Percentiles rank a stretch among this genome's conserved stretches.
These are phyloP conservation scores for Capillidium rhysosporum DNA, from an alignment of 371 early-diverging fungal species.

Conservation along the genomic window DNA sequence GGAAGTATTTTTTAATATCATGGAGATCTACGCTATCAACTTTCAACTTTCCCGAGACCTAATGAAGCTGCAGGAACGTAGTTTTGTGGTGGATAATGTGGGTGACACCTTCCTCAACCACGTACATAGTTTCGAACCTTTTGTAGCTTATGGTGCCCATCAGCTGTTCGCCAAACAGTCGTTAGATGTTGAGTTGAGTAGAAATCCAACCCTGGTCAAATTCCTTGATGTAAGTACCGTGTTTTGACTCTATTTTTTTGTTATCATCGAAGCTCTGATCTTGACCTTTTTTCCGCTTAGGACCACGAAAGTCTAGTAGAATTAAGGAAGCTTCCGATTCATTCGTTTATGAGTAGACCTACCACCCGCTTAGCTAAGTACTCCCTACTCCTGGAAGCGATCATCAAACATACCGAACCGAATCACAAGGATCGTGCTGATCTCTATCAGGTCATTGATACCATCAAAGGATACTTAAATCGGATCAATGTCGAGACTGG, in stretches of 20 bases:
- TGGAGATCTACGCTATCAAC: constrained; percentile 48
- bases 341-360: constrained; percentile 66
- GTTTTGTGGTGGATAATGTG: constrained; percentile 46
- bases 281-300: constrained; percentile 16
- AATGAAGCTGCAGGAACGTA: constrained; percentile 42
- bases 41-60: constrained; percentile 37
- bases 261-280: neutral
- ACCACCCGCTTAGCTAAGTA: constrained; percentile 80
- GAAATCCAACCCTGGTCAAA: constrained; percentile 38
- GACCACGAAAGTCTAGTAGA: constrained; percentile 50
- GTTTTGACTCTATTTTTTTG: too few species aligned
- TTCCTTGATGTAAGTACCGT: constrained; percentile 58
- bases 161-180: constrained; percentile 64
- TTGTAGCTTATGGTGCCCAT: constrained; percentile 74
- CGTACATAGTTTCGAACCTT: constrained; percentile 50
- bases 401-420: constrained; percentile 65
- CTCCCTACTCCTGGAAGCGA: constrained; percentile 59
- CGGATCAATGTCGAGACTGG: constrained; percentile 72
- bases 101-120: constrained; percentile 69
- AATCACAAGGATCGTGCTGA: constrained; percentile 53
- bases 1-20: constrained; percentile 63
- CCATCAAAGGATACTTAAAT: constrained; percentile 41
- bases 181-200: constrained; percentile 54
- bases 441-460: constrained; percentile 31
- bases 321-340: constrained; percentile 57